Evolutionary conservation across 176 grass and related monocot genomes (phyloP).

Genomic region (Calamus simplicifolius): DNA sequence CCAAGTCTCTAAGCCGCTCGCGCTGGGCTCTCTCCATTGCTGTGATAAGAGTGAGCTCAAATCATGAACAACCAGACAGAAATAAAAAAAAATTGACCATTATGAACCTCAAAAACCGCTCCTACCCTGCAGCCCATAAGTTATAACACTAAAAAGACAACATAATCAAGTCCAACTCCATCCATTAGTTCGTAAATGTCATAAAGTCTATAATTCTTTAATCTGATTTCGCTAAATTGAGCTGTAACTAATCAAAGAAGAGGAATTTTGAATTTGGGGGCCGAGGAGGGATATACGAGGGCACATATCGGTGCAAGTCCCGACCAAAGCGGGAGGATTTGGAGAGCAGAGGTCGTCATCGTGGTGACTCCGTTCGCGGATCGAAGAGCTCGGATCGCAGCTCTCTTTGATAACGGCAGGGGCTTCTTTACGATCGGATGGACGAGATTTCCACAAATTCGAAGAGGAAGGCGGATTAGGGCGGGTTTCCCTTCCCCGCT

Average conservation of each 20-base stretch:
- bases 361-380: background rate
- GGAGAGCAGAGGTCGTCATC: background rate
- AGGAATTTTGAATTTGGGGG: background rate
- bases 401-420: no score
- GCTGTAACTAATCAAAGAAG: conserved; percentile 12
- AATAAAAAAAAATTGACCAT: background rate
- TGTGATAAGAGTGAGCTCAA: conserved; percentile 16
- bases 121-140: no score
- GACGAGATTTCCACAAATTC: no score
- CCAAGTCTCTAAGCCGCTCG: conserved; percentile 83
- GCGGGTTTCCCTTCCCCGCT: background rate
- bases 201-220: no score
- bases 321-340: conserved; percentile 29
- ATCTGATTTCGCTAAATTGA: background rate
- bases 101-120: no score
- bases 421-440: no score
- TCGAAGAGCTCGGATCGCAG: no score
- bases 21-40: conserved; percentile 62
- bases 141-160: no score
- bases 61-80: background rate
- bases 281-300: conserved; percentile 32
- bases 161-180: no score
- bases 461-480: conserved; percentile 15
- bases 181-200: no score
- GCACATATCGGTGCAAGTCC: conserved; percentile 86